phyloP scores from a whole-genome alignment of 73 alveolate species.

The Uronychia setigera region DNA sequence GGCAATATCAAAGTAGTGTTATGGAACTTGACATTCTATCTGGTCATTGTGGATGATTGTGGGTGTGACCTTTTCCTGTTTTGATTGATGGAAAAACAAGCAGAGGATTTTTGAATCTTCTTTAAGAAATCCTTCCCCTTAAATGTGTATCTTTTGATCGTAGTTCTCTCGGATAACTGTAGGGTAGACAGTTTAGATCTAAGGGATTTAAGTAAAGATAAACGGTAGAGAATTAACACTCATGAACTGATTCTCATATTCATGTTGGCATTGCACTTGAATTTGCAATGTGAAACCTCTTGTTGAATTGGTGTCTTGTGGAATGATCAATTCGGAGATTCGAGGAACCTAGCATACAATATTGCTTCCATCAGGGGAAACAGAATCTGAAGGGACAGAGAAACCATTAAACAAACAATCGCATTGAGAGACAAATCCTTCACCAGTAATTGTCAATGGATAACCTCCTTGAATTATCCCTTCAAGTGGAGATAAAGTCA shows the following conservation, averaged over 20 bases:
- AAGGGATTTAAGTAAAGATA: background rate
- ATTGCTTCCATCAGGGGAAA: background rate
- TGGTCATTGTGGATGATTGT: background rate
- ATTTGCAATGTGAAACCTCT: background rate
- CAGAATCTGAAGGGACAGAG: too few species aligned
- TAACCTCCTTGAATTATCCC: background rate
- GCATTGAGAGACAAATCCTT: background rate
- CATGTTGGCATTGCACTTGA: background rate
- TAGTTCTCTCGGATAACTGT: background rate
- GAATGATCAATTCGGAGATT: background rate
- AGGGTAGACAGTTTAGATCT: background rate
- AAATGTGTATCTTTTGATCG: background rate
- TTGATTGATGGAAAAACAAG: background rate
- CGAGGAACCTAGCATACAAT: background rate
- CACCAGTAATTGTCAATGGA: background rate
- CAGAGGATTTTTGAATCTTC: background rate
- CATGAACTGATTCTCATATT: background rate
- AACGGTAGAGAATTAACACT: background rate
- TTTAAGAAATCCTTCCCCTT: background rate
- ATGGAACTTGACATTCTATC: background rate
- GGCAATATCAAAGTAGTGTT: background rate
- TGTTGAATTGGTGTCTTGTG: background rate
- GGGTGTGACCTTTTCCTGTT: background rate
- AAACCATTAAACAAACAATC: background rate
- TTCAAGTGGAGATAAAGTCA: background rate